Evolutionary conservation across 75 land plant species (phyloP).

Genomic region (Azolla pinnata): DNA sequence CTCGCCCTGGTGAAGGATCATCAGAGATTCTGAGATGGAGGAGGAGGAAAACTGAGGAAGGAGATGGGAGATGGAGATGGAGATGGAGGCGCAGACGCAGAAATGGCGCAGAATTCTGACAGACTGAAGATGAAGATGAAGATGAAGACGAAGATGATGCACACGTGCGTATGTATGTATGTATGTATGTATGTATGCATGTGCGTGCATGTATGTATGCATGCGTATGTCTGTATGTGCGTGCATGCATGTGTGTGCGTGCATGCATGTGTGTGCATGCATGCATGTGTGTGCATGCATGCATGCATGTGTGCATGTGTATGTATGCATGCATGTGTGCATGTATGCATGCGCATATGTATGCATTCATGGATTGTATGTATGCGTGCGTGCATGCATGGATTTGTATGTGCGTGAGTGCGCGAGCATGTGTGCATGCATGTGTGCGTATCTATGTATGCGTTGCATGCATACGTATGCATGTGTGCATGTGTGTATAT

Average conservation of each 20-base stretch:
- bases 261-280: not conserved
- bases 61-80: too few relatives aligned
- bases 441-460: too few relatives aligned
- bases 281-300: not conserved
- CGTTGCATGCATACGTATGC: too few relatives aligned
- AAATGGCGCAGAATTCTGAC: not conserved
- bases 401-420: not conserved
- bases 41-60: too few relatives aligned
- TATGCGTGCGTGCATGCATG: not conserved
- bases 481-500: too few relatives aligned
- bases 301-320: not conserved
- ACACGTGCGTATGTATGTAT: not conserved
- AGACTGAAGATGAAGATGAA: not conserved
- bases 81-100: not conserved
- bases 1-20: too few relatives aligned
- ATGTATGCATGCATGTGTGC: not conserved
- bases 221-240: not conserved
- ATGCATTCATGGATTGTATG: not conserved
- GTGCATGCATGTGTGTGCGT: not conserved
- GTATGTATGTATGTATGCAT: not conserved
- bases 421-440: too few relatives aligned
- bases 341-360: not conserved
- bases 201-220: not conserved
- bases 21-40: too few relatives aligned
- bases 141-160: not conserved